Evolutionary conservation across 1,284 basidiomycete species (phyloP), one percentile per base, ranked within the genome.

Genomic region (Rhodotorula sp.): DNA sequence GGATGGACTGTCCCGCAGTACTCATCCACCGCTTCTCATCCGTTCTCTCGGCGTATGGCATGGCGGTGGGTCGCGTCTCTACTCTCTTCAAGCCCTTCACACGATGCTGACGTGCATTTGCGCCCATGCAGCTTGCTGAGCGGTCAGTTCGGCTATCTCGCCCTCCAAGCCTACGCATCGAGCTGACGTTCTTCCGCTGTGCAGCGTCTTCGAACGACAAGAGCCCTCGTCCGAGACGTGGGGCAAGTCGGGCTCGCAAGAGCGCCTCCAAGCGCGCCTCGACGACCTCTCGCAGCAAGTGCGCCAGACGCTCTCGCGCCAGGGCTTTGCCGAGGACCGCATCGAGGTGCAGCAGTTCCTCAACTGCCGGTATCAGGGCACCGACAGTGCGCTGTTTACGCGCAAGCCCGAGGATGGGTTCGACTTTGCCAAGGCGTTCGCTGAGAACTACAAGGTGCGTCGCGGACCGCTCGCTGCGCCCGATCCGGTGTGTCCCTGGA

Each of bases 1-100:
- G 48, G 27, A 92, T 91, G 19, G 93, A 92, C 0, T 1, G 91
- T 92, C 92, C 80, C 95, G 1, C 90, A 91, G 64, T 93, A 91
- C 80, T 92, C 90, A 60, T 93, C 89, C 9, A 91, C 94, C 70
- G 85, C 23, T 65, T 62, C 48, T 69, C 70, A 9, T 69, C 66
- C 9, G 57, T 74, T 1, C 62, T 97, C 3, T 92, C 91, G 2
- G 93, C 93, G 0, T 97, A 94, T 77, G 93, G 93, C 1, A 64
- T 64, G 62, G 62, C 63, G 21, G 63, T 64, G 34, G 27, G 63
- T 57, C 16, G 21, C 21, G 2, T 16, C 14, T n/a, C 16, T 9
- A 23, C 7, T 13, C 21, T 41, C 42, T 25, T 13, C 91, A 90
- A 54, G 92, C 90, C 3, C 90, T 94, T 68, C 85, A n/a, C 19